A percentile compares a stretch with the other conserved stretches of the same genome.
Evolutionary conservation across 495 filamentous ascomycete species (phyloP).

Genomic region (Tetracladium setigerum): DNA sequence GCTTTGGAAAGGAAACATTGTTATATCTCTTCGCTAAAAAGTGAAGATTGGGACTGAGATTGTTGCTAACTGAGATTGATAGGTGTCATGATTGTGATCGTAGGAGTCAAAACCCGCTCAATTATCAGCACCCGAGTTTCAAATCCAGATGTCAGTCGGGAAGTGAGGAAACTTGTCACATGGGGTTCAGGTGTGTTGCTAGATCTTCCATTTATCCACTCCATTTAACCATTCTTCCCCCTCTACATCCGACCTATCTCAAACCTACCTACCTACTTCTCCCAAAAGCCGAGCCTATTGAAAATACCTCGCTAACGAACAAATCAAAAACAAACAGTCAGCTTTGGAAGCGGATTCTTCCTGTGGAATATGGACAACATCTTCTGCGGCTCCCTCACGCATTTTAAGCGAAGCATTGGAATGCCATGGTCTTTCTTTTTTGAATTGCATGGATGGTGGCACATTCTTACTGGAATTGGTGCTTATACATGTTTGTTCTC

Average conservation of each 20-base stretch:
- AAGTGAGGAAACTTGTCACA: conserved; percentile 13
- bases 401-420: conserved; percentile 29
- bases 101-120: conserved; percentile 27
- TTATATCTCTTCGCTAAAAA: too few species aligned
- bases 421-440: conserved; percentile 45
- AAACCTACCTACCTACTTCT: too few species aligned
- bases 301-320: conserved; percentile 1
- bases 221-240: background rate
- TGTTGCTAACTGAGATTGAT: background rate
- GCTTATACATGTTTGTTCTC: conserved; percentile 25
- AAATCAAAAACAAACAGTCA: background rate
- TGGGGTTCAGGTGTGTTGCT: conserved; percentile 19
- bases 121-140: conserved; percentile 14
- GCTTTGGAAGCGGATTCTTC: conserved; percentile 31
- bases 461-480: conserved; percentile 44
- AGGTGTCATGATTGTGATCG: conserved; percentile 23
- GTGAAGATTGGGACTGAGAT: too few species aligned
- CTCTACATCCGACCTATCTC: too few species aligned
- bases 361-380: conserved; percentile 44
- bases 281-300: conserved; percentile 1
- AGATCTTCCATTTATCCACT: conserved; percentile 5
- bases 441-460: conserved; percentile 58
- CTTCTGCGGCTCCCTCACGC: conserved; percentile 31
- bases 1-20: background rate
- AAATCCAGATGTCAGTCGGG: conserved; percentile 5